Evolutionary conservation across 2,329 filamentous ascomycete species (phyloP).

Genomic region (Pseudogymnoascus sp.): DNA sequence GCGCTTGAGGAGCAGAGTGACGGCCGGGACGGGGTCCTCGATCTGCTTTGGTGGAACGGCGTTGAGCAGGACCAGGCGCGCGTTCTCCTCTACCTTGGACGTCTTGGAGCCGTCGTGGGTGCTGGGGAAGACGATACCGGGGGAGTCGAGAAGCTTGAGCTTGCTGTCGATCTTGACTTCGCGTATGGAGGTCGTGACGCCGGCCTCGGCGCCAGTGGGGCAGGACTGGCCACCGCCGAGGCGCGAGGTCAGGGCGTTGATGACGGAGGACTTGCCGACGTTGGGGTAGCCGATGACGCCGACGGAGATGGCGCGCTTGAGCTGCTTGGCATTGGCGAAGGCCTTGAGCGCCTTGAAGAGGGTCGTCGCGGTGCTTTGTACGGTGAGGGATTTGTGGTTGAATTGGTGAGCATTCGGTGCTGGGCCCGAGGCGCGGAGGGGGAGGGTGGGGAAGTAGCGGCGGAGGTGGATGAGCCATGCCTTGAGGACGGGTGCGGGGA

Average conservation of each 20-base stretch:
- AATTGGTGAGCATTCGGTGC: slow-evolving; percentile 84
- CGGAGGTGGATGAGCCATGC: slow-evolving; percentile 79
- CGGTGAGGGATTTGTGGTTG: slow-evolving; percentile 82
- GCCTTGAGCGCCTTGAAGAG: slow-evolving; percentile 87
- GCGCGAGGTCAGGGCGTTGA: slow-evolving; percentile 80
- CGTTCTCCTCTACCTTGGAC: slow-evolving; percentile 62
- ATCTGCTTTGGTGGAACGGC: slow-evolving; percentile 92
- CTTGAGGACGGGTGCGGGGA: slow-evolving; percentile 74
- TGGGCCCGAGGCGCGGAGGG: slow-evolving; percentile 74
- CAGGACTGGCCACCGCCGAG: slow-evolving; percentile 67
- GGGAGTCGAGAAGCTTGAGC: slow-evolving; percentile 86
- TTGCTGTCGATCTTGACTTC: slow-evolving; percentile 93
- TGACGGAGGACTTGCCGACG: slow-evolving; percentile 92
- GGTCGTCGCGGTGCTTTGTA: slow-evolving; percentile 75
- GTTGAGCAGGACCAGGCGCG: slow-evolving; percentile 80
- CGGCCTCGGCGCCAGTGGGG: slow-evolving; percentile 83
- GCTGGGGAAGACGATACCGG: slow-evolving; percentile 87
- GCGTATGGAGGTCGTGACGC: slow-evolving; percentile 81
- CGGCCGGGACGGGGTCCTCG: slow-evolving; percentile 81
- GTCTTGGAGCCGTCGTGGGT: slow-evolving; percentile 48
- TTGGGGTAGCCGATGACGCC: slow-evolving; percentile 95
- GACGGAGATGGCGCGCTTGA: slow-evolving; percentile 84
- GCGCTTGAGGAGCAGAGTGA: slow-evolving; percentile 74
- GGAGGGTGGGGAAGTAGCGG: slow-evolving; percentile 84
- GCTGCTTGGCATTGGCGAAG: slow-evolving; percentile 71